Evolutionary conservation across 306 rosid species (phyloP).

Genomic region (Castanea sativa): DNA sequence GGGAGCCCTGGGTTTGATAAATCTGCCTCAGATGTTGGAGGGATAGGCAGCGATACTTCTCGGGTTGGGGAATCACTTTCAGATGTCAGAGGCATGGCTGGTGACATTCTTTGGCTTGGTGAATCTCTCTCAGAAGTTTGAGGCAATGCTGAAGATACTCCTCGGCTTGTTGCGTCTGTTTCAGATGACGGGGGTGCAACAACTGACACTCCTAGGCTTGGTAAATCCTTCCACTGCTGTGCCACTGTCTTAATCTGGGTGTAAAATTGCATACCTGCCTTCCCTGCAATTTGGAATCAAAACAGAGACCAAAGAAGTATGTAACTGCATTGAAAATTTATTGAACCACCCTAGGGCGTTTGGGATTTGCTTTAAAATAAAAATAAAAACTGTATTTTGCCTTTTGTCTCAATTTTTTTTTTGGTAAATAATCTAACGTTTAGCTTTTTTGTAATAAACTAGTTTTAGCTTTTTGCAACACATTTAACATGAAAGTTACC

Average conservation of each 20-base stretch:
- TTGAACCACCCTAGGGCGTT: not conserved
- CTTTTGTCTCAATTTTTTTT: too few relatives aligned
- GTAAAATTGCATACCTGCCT: conserved; percentile 58
- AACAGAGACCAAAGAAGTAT: not conserved
- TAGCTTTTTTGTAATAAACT: too few relatives aligned
- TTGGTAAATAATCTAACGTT: too few relatives aligned
- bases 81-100: conserved; percentile 30
- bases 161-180: conserved; percentile 28
- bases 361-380: too few relatives aligned
- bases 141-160: conserved; percentile 36
- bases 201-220: conserved; percentile 25
- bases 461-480: too few relatives aligned
- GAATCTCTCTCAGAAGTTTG: conserved; percentile 45
- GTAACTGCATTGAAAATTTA: not conserved
- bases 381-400: too few relatives aligned
- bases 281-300: conserved; percentile 40
- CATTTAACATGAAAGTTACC: too few relatives aligned
- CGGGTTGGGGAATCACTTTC: conserved; percentile 46
- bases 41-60: conserved; percentile 21
- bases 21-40: conserved; percentile 34
- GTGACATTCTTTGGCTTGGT: conserved; percentile 32
- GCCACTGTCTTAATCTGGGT: conserved; percentile 64
- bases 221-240: conserved; percentile 60
- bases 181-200: conserved; percentile 35
- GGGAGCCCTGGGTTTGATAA: conserved; percentile 32